Conservation (phyloP, 768 basidiomycete species). For the Calocera viscosa region DNA sequence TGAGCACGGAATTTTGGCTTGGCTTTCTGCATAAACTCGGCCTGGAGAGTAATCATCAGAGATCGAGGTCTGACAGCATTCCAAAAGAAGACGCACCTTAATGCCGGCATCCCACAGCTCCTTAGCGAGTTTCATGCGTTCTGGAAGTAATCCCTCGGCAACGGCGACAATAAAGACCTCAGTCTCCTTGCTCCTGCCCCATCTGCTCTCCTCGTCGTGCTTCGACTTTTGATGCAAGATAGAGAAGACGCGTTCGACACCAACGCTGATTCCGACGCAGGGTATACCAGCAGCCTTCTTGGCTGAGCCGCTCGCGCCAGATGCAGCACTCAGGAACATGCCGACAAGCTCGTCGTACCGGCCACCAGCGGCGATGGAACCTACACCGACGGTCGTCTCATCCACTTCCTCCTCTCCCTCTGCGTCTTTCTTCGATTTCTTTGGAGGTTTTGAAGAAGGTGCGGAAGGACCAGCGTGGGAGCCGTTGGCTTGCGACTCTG, state of each 20-base stretch:
- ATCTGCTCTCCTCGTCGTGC: constrained; percentile 36
- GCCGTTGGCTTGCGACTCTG: constrained; percentile 20
- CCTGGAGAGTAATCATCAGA: constrained; percentile 32
- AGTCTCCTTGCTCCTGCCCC: constrained; percentile 76
- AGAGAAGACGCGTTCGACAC: constrained; percentile 86
- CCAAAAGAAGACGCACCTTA: constrained; percentile 42
- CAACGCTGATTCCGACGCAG: constrained; percentile 86
- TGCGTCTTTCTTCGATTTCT: constrained; percentile 27
- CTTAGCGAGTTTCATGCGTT: constrained; percentile 67
- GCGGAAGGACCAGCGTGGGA: constrained; percentile 10
- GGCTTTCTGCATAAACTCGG: constrained; percentile 83
- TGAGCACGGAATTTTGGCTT: constrained; percentile 83
- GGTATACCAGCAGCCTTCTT: constrained; percentile 47
- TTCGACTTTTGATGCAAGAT: constrained; percentile 80
- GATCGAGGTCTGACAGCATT: background rate
- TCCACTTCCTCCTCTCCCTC: constrained; percentile 68
- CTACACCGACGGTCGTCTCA: constrained; percentile 86
- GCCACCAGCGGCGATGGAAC: constrained; percentile 98
- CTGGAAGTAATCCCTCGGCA: constrained; percentile 76
- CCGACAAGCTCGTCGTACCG: constrained; percentile 92
- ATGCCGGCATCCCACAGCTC: constrained; percentile 77
- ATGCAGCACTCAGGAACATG: constrained; percentile 73
- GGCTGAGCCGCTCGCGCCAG: constrained; percentile 50
- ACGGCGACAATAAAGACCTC: constrained; percentile 89
- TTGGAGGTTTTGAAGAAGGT: constrained; percentile 31